These are phyloP conservation scores for Buxus sempervirens DNA, from an alignment of 164 flowering plant genomes.

Conservation along the genomic window DNA sequence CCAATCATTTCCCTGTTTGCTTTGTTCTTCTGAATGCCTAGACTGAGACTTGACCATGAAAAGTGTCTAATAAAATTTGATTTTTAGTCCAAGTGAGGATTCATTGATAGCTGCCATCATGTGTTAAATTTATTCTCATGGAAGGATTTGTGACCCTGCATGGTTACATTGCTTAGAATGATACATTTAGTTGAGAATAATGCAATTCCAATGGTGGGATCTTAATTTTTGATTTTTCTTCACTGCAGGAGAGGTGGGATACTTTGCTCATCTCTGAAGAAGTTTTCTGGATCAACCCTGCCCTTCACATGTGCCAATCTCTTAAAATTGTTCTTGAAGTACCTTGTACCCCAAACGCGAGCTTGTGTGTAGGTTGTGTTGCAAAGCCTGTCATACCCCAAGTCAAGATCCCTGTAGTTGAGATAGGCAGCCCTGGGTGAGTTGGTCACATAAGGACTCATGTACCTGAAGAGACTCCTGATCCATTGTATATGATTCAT, in stretches of 20 bases:
- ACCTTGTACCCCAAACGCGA: conserved; percentile 20
- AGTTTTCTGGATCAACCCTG: conserved; percentile 23
- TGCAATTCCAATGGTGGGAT: no score
- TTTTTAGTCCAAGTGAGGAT: no score
- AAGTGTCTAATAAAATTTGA: no score
- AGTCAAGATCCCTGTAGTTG: conserved; percentile 25
- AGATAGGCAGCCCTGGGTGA: conserved; percentile 23
- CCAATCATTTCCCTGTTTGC: no score
- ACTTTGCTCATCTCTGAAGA: conserved; percentile 27
- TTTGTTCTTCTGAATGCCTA: no score
- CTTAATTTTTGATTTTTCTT: no score
- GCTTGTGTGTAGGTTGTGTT: conserved; percentile 16
- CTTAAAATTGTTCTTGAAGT: conserved; percentile 25
- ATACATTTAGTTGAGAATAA: no score
- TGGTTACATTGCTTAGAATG: no score
- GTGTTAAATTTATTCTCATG: no score
- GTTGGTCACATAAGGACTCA: conserved; percentile 20
- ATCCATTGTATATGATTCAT: conserved; percentile 16
- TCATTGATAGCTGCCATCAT: no score
- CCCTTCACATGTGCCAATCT: conserved; percentile 31
- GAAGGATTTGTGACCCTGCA: no score
- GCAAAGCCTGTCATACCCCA: conserved; percentile 15
- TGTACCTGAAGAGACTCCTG: conserved; percentile 14
- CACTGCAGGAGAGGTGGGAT: conserved; percentile 11
- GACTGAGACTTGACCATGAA: no score